Evolutionary conservation across 371 early-diverging fungal species (phyloP).

Genomic region (Mucor lusitanicus): DNA sequence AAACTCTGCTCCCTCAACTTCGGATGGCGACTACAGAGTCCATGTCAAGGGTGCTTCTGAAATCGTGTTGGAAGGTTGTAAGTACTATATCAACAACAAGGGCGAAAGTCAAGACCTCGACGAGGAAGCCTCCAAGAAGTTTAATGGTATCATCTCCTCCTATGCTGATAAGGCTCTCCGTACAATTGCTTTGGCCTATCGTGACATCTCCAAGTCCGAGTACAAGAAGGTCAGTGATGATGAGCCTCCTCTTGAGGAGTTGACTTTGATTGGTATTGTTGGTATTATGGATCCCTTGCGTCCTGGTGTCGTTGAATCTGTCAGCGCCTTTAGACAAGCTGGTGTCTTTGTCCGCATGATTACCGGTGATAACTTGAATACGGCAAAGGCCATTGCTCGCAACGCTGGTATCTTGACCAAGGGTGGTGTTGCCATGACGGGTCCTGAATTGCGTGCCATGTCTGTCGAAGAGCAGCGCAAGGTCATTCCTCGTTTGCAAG

Average conservation of each 20-base stretch:
- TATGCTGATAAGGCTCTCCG: conserved; percentile 88
- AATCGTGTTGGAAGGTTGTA: conserved; percentile 70
- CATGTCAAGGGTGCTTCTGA: conserved; percentile 89
- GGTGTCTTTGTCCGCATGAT: conserved; percentile 97
- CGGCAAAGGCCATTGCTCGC: conserved; percentile 88
- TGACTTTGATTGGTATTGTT: conserved; percentile 80
- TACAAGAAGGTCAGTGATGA: conserved; percentile 36
- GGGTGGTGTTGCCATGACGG: conserved; percentile 86
- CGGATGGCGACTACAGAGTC: conserved; percentile 53
- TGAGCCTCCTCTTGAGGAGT: conserved; percentile 60
- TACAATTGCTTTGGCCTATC: conserved; percentile 86
- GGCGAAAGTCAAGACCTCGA: conserved; percentile 59
- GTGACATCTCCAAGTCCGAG: conserved; percentile 50
- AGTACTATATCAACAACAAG: conserved; percentile 55
- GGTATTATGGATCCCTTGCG: conserved; percentile 95
- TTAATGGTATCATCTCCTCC: conserved; percentile 61
- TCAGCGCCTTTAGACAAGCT: conserved; percentile 79
- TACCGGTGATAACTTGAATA: conserved; percentile 94
- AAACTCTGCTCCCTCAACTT: conserved; percentile 35
- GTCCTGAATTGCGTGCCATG: conserved; percentile 83
- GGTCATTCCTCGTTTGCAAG: conserved; percentile 84
- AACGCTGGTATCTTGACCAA: conserved; percentile 86
- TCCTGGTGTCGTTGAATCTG: conserved; percentile 84
- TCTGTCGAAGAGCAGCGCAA: conserved; percentile 76
- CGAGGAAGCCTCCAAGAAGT: conserved; percentile 42